Evolutionary conservation across 495 filamentous ascomycete species (phyloP), one percentile per base, ranked within the genome.

Genomic region (Aspergillus biplanus): DNA sequence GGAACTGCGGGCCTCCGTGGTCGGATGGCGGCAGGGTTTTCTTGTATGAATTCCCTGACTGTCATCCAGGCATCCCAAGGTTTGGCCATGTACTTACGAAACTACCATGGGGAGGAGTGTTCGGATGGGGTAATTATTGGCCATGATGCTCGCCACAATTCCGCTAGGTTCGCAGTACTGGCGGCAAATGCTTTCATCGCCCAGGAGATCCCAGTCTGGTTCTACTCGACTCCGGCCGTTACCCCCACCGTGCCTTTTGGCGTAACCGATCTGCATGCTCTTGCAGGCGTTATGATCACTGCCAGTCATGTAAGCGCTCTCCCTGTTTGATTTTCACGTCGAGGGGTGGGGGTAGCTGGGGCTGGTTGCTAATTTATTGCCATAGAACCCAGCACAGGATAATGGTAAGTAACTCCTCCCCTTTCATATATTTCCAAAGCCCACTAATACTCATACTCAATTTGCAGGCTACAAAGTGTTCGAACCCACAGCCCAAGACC

Each of bases 11-110:
- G 89, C 65, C 78, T 92, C 1, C 82, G 89, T 15, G 87, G 85
- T 50, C 82, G 79, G 39, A 92, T 92, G 89, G 79, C 86, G 61
- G 88, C 88, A 35, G 89, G 89, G 0, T 91, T 90, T 72, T 78
- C 86, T 0, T 85, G 84, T 62, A 87, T 92, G 82, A 92, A 91
- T 71, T 79, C 79, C 27, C 69, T 90, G 57, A 91, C 87, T 0
- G 85, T 91, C 52, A 89, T 91, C 39, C 89, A 90, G 71, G 86
- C 89, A 49, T 89, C 89, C 0, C 89, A 91, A 73, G 89, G 89
- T 1, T 77, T 90, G 18, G 89, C 89, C 16, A 83, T 79, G 59
- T 89, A 89, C 65, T 76, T 92, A 33, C 71, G 82, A 33, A 70
- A 73, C 27, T 68, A 72, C 57, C 73, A 80, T 35, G 62, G 75